phyloP scores from a whole-genome alignment of 2,329 filamentous ascomycete species.

The Didymella arachidicola region DNA sequence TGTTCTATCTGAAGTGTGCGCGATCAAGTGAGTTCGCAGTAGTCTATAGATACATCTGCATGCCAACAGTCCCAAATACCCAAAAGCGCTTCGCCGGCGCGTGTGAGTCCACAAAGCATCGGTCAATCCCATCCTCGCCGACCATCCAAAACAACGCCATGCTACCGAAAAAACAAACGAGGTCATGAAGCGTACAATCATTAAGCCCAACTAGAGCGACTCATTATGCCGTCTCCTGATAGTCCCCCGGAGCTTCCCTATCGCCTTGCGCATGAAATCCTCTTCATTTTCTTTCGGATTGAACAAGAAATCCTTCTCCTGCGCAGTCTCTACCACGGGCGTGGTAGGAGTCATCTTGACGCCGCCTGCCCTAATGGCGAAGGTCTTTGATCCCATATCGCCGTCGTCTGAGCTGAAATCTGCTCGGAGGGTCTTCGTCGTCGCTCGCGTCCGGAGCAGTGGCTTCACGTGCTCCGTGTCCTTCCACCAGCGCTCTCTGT shows the following conservation, averaged over 20 bases:
- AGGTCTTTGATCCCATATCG: slow-evolving; percentile 11
- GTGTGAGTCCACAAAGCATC: not conserved
- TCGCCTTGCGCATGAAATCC: slow-evolving; percentile 35
- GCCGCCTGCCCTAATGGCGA: slow-evolving; percentile 14
- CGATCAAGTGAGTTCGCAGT: not conserved
- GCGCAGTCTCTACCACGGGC: slow-evolving; percentile 18
- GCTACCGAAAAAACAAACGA: slow-evolving; percentile 8
- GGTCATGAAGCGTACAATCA: slow-evolving; percentile 11
- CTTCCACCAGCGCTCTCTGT: slow-evolving; percentile 37
- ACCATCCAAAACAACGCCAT: slow-evolving; percentile 9
- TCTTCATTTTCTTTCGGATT: slow-evolving; percentile 39
- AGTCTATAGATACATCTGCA: slow-evolving; percentile 7
- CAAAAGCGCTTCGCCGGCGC: slow-evolving; percentile 1
- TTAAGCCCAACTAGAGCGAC: not conserved
- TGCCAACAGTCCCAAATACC: slow-evolving; percentile 2
- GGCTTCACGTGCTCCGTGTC: slow-evolving; percentile 25
- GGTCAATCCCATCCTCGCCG: not conserved
- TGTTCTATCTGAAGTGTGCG: not conserved
- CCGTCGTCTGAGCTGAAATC: slow-evolving; percentile 12
- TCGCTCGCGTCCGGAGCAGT: slow-evolving; percentile 12
- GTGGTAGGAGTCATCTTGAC: slow-evolving; percentile 14
- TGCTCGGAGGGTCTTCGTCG: slow-evolving; percentile 13
- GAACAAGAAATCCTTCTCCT: slow-evolving; percentile 37
- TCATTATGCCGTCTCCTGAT: slow-evolving; percentile 11
- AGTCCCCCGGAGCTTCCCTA: slow-evolving; percentile 18